Evolutionary conservation across 2,329 filamentous ascomycete species (phyloP).

Genomic region (Gnomoniopsis sp.): DNA sequence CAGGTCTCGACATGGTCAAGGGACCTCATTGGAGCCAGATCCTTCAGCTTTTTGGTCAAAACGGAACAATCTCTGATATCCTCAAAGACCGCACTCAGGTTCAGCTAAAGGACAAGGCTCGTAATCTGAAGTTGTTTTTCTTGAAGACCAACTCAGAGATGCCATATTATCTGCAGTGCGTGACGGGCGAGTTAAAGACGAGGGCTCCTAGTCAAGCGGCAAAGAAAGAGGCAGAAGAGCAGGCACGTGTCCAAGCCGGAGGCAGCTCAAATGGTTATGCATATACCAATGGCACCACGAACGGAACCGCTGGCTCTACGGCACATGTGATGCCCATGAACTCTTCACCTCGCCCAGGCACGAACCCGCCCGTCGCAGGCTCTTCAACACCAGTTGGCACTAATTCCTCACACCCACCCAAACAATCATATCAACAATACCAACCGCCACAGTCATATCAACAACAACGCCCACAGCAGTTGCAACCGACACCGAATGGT

Average conservation of each 20-base stretch:
- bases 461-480: conserved; percentile 12
- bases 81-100: conserved; percentile 88
- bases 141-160: conserved; percentile 89
- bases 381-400: background rate
- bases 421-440: conserved; percentile 13
- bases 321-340: conserved; percentile 1
- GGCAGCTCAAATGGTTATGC: conserved; percentile 46
- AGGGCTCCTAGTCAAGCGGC: conserved; percentile 73
- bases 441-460: conserved; percentile 17
- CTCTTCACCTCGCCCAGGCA: conserved; percentile 5
- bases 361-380: conserved; percentile 4
- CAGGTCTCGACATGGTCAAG: conserved; percentile 81
- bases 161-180: conserved; percentile 80
- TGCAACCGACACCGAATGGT: conserved; percentile 3
- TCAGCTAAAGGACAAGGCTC: conserved; percentile 87
- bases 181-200: conserved; percentile 87
- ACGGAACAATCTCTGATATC: conserved; percentile 76
- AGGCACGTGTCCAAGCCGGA: conserved; percentile 58
- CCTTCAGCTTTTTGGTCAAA: conserved; percentile 74
- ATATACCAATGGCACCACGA: conserved; percentile 10
- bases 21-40: conserved; percentile 95
- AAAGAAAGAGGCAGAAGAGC: conserved; percentile 64
- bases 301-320: background rate
- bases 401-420: background rate
- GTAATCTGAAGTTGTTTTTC: conserved; percentile 88